Base-by-base conservation (phyloP, 768 basidiomycete species). In the Cystofilobasidium capitatum region DNA sequence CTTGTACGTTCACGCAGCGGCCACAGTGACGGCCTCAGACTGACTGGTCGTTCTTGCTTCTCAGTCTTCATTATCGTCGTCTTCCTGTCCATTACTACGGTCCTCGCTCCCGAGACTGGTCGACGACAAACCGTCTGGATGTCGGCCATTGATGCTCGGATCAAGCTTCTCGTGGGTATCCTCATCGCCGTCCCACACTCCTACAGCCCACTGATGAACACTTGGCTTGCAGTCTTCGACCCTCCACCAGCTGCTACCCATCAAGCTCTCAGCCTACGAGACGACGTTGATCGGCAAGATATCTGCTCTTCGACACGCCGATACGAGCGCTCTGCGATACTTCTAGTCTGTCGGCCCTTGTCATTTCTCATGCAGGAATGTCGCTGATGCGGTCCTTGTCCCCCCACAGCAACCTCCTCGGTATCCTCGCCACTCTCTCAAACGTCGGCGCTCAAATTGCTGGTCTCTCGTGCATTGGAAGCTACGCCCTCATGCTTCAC, bases 231-330 rank as follows among this genome's bases (percentile, higher is more conserved):
- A 59, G 59, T 42, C 59, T 3, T 67, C 66, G 12, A 39, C 62
- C 39, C 60, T 67, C 66, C 31, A 20, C 22, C 66, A 67, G 33
- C 44, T 59, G 33, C 31, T 62, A 16, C 60, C 66, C 1, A 62
- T 67, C 58, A 67, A 67, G 40, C 66, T 67, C 22, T 26, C 39
- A 26, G 42, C 26, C 29, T 67, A 67, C 49, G 66, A 67, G 49
- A 14, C 4, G 4, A 9, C n/a, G 16, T 35, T 67, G 24, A 24
- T 42, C 24, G 61, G 31, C 20, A 45, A 62, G 37, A 36, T 67
- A n/a, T n/a, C 59, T 10, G 22, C 20, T 0, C 37, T 67, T 12
- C 31, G 66, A 26, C 12, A 26, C 35, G 45, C 29, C 14, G 66
- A 67, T 33, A 49, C 47, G 3, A 36, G 42, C 10, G 59, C 49